Conservation (phyloP, 2,329 filamentous ascomycete species). For the Colletotrichum lini region DNA sequence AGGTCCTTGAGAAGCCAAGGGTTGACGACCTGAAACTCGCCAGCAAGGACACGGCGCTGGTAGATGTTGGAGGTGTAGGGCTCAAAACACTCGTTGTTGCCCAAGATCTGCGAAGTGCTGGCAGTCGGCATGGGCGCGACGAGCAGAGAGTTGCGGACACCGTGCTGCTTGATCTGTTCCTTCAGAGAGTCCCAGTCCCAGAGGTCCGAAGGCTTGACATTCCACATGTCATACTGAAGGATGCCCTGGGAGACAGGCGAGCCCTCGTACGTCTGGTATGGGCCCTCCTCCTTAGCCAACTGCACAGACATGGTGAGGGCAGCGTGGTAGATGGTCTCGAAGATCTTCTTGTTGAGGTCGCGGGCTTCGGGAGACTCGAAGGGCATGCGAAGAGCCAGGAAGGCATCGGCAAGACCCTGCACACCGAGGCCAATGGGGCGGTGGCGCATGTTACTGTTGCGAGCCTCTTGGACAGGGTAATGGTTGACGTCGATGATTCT, state of each 20-base stretch:
- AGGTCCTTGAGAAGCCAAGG: slow-evolving; percentile 98
- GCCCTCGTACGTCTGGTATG: slow-evolving; percentile 92
- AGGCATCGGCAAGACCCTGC: slow-evolving; percentile 96
- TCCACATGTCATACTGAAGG: slow-evolving; percentile 99
- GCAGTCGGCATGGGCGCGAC: slow-evolving; percentile 98
- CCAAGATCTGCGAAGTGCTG: slow-evolving; percentile 96
- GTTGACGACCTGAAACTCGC: slow-evolving; percentile 99
- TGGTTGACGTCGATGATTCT: slow-evolving; percentile 98
- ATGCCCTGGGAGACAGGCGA: slow-evolving; percentile 95
- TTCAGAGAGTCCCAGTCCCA: slow-evolving; percentile 97
- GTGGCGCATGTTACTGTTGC: slow-evolving; percentile 97
- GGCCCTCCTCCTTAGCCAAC: slow-evolving; percentile 84
- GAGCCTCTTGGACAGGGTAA: slow-evolving; percentile 95
- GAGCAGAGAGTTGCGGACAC: slow-evolving; percentile 94
- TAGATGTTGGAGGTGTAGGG: slow-evolving; percentile 99
- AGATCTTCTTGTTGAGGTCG: slow-evolving; percentile 97
- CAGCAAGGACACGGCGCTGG: slow-evolving; percentile 95
- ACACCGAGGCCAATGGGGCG: slow-evolving; percentile 96
- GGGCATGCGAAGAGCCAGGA: slow-evolving; percentile 95
- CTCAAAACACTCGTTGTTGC: slow-evolving; percentile 99
- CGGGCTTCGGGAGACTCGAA: slow-evolving; percentile 97
- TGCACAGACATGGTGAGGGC: slow-evolving; percentile 91
- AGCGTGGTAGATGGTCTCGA: slow-evolving; percentile 99
- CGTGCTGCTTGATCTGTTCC: slow-evolving; percentile 91
- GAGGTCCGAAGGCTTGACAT: slow-evolving; percentile 90